Percentiles rank a stretch among this genome's conserved stretches.
phyloP scores from a whole-genome alignment of 2,329 filamentous ascomycete species.

The Penicillium sp. region DNA sequence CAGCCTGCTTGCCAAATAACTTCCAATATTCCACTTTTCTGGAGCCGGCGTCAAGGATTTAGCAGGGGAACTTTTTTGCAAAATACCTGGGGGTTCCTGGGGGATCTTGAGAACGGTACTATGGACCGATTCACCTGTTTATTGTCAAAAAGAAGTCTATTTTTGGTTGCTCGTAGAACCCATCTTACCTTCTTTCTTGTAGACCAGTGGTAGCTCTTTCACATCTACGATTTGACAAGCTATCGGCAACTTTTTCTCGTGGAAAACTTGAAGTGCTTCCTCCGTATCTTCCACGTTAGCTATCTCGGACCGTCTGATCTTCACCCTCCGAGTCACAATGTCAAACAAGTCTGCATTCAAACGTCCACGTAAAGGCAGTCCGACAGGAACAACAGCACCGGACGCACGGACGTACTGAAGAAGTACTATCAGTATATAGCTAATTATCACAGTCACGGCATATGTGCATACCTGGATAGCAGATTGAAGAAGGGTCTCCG shows the following conservation, averaged over 20 bases:
- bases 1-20: background rate
- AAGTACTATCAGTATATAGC: background rate
- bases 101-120: background rate
- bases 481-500: background rate
- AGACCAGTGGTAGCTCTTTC: background rate
- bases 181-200: background rate
- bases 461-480: background rate
- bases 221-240: background rate
- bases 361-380: background rate
- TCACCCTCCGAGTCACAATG: background rate
- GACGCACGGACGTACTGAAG: background rate
- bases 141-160: too few relatives aligned
- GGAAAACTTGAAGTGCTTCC: background rate
- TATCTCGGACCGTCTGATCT: background rate
- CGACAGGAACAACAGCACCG: background rate
- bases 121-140: background rate
- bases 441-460: background rate
- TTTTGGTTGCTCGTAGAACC: too few relatives aligned
- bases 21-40: background rate
- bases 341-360: background rate
- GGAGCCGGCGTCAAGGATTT: background rate
- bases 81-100: background rate
- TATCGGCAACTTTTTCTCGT: background rate
- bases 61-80: background rate
- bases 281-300: background rate